Conservation (phyloP, 495 filamentous ascomycete genomes). For the Penicillium coprophilum region DNA sequence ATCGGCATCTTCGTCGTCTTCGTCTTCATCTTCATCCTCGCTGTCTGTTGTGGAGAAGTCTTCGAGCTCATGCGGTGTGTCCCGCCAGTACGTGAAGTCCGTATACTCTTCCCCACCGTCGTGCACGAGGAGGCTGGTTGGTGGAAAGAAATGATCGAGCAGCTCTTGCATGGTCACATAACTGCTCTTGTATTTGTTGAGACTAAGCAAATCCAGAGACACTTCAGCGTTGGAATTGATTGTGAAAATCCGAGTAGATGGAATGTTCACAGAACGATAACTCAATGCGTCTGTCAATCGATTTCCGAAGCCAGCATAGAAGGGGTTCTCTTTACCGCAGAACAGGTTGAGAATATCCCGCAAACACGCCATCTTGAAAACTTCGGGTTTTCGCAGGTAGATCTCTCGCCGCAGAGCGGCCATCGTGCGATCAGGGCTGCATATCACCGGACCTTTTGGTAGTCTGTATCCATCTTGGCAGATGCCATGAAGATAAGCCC, state of each 20-base stretch:
- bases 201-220: constrained; percentile 80
- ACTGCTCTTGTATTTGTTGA: constrained; percentile 94
- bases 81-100: constrained; percentile 86
- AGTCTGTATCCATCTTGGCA: constrained; percentile 82
- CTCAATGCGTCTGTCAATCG: constrained; percentile 93
- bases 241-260: constrained; percentile 90
- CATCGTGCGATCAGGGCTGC: constrained; percentile 93
- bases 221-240: constrained; percentile 99
- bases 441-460: constrained; percentile 88
- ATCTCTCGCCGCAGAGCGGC: constrained; percentile 92
- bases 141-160: constrained; percentile 95
- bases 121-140: constrained; percentile 70
- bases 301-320: constrained; percentile 97
- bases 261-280: constrained; percentile 94
- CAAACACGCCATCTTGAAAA: constrained; percentile 99
- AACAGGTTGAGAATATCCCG: constrained; percentile 91
- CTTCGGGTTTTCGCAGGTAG: constrained; percentile 93
- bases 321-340: constrained; percentile 73
- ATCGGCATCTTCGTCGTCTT: constrained; percentile 44
- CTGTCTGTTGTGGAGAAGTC: constrained; percentile 78
- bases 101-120: constrained; percentile 83
- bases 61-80: constrained; percentile 68
- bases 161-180: constrained; percentile 96
- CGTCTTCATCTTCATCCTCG: constrained; percentile 53
- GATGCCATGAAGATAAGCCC: constrained; percentile 88